Percentiles rank a stretch among this genome's conserved stretches.
phyloP scores from a whole-genome alignment of 345 rosid species.

The Brassica juncea region DNA sequence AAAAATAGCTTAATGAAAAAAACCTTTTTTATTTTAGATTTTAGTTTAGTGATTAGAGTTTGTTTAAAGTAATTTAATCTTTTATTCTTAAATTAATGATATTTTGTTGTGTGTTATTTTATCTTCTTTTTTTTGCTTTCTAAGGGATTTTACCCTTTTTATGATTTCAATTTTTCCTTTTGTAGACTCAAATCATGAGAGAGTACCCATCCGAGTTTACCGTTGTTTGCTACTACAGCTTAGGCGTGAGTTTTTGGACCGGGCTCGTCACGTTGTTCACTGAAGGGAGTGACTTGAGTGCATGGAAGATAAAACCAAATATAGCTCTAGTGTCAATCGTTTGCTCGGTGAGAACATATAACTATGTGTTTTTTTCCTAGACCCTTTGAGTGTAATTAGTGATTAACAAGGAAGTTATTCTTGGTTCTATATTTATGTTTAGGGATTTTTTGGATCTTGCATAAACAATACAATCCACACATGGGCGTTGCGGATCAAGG shows the following conservation, averaged over 20 bases:
- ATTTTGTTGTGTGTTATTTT: too few relatives aligned
- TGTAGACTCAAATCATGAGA: constrained; percentile 77
- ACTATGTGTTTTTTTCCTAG: not conserved
- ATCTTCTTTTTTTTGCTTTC: too few relatives aligned
- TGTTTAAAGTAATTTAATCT: too few relatives aligned
- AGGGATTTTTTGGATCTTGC: constrained; percentile 73
- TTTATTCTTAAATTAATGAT: too few relatives aligned
- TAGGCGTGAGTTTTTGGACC: constrained; percentile 63
- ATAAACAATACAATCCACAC: constrained; percentile 54
- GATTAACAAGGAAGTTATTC: not conserved
- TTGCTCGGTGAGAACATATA: constrained; percentile 67
- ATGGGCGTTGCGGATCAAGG: constrained; percentile 64
- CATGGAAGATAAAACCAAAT: constrained; percentile 62
- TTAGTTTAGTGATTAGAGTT: too few relatives aligned
- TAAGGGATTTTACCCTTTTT: too few relatives aligned
- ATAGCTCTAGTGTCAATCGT: constrained; percentile 66
- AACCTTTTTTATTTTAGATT: too few relatives aligned
- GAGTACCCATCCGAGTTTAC: constrained; percentile 85
- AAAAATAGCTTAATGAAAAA: too few relatives aligned
- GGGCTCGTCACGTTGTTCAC: constrained; percentile 54
- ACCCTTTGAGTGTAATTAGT: not conserved
- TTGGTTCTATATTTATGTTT: constrained; percentile 14
- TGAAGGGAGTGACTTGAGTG: constrained; percentile 51
- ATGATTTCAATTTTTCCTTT: not conserved
- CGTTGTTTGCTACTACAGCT: constrained; percentile 77